Evolutionary conservation across 2,329 filamentous ascomycete genomes (phyloP), one percentile per base, ranked within the genome.

Genomic region (Fusarium sp.): DNA sequence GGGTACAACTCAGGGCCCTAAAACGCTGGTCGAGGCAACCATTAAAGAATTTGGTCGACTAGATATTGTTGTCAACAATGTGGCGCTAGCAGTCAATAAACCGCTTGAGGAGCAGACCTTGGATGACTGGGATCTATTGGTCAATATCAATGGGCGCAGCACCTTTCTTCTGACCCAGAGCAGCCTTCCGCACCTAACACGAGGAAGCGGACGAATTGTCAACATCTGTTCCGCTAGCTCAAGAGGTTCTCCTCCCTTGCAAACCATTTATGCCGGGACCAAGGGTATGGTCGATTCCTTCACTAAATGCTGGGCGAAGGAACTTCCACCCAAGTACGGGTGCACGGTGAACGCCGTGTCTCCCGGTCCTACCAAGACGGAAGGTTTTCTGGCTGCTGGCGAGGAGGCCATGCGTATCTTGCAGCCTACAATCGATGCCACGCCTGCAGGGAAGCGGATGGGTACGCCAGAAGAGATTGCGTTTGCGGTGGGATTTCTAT

Each of bases 11-110:
- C 24, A 32, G 7, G 45, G 57, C 3, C 50, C 57, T 2, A 52
- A 52, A 4, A 26, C 15, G 2, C 26, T 60, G 10, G 34, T 52
- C 3, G 45, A 60, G 0, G 45, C 13, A 32, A 26, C 44, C 0
- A 2, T 60, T 4, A 7, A 4, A 22, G 34, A 39, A 11, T 60
- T 52, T 60, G 57, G 26, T 3, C 26, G 45, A 0, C 1, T 60
- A 20, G 57, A 60, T 12, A 60, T 60, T 14, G 26, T 60, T n/a
- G 57, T 60, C 14, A 52, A 60, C 14, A 60, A 60, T 1, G 44
- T 60, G 45, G 57, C 57, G 20, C 6, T 60, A 2, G 57, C 57
- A 11, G 57, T 52, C 3, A 60, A 60, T 6, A 60, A 60, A 3
- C 44, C 44, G 0, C 5, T 60, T 6, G 44, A 52, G 6, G 34